Base-by-base conservation (phyloP, 495 filamentous ascomycete genomes). In the Podospora appendiculata region DNA sequence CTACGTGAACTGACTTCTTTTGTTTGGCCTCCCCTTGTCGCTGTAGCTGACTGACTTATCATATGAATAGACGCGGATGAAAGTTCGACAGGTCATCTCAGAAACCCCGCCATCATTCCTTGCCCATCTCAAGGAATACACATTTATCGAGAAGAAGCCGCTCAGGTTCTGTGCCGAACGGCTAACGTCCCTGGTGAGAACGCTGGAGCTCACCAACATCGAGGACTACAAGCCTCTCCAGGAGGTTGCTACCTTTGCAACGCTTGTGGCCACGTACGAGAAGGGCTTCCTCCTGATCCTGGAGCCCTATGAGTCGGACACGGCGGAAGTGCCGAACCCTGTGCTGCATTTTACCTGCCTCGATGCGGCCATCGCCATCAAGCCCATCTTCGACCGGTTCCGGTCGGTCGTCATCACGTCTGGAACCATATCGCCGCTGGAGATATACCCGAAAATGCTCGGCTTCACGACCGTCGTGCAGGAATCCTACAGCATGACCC, bases 371-470 rank as follows among this genome's bases (percentile, higher is more conserved):
- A 99, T 99, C 54, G 94, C 94, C 44, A 97, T 99, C 67, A 95
- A 91, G 61, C 94, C 94, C 1, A 90, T 99, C 8, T 94, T 97
- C 63, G 93, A 99, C 50, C 85, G 94, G 35, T 99, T 99, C 67
- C 87, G 84, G 62, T 96, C 94, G 7, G 94, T 99, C 50, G 91
- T 99, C 68, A 96, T 99, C 66, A 99, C 94, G 6, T 97, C 94
- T 0, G 94, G 94, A 16, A 99, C 94, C 4, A 86, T 99, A 47
- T 96, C 93, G 0, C 94, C 94, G 0, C 67, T 99, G 5, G 94
- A 99, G 66, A 97, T 99, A 90, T 99, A 97, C 64, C 94, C 94
- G 0, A 96, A 95, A 60, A 96, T 99, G 93, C 82, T 99, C 9
- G 87, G 85, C 41, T 99, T 99, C 70, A 77, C 73, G 3, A 86